A percentile compares a stretch with the other conserved stretches of the same genome.
phyloP scores from a whole-genome alignment of 306 rosid genomes.

The Begonia loranthoides region DNA sequence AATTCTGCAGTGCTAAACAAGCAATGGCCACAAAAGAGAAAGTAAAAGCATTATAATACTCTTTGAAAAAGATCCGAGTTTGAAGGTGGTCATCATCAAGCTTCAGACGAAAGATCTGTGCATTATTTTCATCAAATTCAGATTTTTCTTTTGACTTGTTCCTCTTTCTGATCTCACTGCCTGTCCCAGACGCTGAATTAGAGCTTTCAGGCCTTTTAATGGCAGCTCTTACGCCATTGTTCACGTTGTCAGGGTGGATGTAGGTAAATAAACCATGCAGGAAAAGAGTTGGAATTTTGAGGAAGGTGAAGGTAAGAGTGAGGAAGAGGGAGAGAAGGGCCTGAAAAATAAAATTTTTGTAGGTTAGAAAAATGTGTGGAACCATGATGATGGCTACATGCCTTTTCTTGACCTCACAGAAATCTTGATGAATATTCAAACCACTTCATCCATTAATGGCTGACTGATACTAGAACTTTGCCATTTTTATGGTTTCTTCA shows the following conservation, averaged over 20 bases:
- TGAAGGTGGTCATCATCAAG: constrained; percentile 57
- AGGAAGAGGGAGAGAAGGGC: constrained; percentile 35
- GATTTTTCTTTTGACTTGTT: constrained; percentile 35
- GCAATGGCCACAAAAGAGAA: constrained; percentile 41
- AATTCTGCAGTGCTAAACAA: constrained; percentile 38
- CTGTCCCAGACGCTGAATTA: constrained; percentile 19
- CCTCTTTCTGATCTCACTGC: constrained; percentile 41
- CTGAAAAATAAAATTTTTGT: constrained; percentile 59
- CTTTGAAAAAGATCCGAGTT: constrained; percentile 49
- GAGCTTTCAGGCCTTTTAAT: constrained; percentile 51
- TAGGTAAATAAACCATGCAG: constrained; percentile 63
- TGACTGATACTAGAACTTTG: no score
- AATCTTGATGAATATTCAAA: no score
- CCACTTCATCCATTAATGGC: no score
- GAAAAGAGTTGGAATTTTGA: constrained; percentile 54
- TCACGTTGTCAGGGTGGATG: constrained; percentile 71
- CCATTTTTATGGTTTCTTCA: no score
- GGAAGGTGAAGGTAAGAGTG: constrained; percentile 31
- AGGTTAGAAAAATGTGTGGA: constrained; percentile 24
- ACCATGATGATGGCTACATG: constrained; percentile 11
- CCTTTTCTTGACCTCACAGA: no score
- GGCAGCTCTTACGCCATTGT: constrained; percentile 47
- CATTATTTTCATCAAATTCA: constrained; percentile 75
- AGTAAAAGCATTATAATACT: constrained; percentile 38
- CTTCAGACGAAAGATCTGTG: constrained; percentile 77